A percentile compares a stretch with the other conserved stretches of the same genome.
These are phyloP conservation scores for Fusarium algeriense DNA, from an alignment of 2,329 filamentous ascomycete genomes.

Conservation along the genomic window DNA sequence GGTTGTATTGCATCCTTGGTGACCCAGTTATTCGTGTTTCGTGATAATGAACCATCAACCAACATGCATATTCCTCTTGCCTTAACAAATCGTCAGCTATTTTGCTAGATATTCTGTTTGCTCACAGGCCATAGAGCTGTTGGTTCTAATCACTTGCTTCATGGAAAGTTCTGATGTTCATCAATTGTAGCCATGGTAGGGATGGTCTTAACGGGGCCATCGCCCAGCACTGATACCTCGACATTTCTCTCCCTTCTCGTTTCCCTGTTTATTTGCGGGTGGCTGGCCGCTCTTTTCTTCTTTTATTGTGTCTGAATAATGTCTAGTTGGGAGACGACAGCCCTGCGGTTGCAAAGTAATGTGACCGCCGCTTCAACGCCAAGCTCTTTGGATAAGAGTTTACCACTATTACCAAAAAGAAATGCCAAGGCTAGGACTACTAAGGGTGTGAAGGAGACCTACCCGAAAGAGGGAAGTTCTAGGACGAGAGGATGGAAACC, in stretches of 20 bases:
- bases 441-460: not conserved
- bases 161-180: conserved; percentile 8
- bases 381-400: conserved; percentile 9
- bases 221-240: not conserved
- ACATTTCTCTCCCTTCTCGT: not conserved
- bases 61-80: conserved; percentile 33
- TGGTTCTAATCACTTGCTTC: conserved; percentile 17
- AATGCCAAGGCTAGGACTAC: not conserved
- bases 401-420: conserved; percentile 9
- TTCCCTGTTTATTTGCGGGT: not conserved
- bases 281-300: conserved; percentile 16
- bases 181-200: not conserved
- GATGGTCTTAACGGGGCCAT: conserved; percentile 9
- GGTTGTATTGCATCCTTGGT: conserved; percentile 18
- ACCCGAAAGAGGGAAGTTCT: fast-evolving
- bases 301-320: conserved; percentile 4
- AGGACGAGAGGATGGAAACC: conserved; percentile 39
- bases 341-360: conserved; percentile 15
- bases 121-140: not conserved
- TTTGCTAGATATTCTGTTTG: conserved; percentile 30
- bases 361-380: not conserved
- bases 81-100: conserved; percentile 28
- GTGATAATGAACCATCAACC: conserved; percentile 23
- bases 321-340: conserved; percentile 36
- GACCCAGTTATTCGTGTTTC: conserved; percentile 40